A percentile compares a stretch with the other conserved stretches of the same genome.
phyloP scores from a whole-genome alignment of 495 filamentous ascomycete genomes.

The Xylaria telfairii region DNA sequence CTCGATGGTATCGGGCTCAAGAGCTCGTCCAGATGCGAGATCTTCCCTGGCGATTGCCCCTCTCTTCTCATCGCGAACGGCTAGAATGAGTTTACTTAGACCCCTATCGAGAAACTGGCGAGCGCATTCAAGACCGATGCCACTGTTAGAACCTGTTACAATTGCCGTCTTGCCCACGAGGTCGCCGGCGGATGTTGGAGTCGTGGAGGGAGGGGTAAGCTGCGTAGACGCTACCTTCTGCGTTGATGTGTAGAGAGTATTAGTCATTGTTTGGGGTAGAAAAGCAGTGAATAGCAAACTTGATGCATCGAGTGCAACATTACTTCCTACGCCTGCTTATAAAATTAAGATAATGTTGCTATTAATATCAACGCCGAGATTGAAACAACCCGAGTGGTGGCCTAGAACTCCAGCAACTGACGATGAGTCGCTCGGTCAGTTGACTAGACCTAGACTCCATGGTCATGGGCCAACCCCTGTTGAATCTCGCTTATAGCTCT shows the following conservation, averaged over 20 bases:
- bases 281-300: neutral
- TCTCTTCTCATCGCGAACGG: constrained; percentile 55
- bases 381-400: neutral
- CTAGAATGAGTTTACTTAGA: constrained; percentile 57
- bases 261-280: neutral
- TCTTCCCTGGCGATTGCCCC: constrained; percentile 40
- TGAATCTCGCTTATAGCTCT: constrained; percentile 16
- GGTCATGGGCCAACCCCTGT: constrained; percentile 4
- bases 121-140: constrained; percentile 59
- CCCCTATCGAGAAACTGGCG: constrained; percentile 52
- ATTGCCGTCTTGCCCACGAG: constrained; percentile 52
- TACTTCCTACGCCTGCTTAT: neutral
- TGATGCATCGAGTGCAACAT: neutral
- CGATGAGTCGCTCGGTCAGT: constrained; percentile 1
- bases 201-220: neutral
- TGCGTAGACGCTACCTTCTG: neutral
- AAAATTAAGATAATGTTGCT: neutral
- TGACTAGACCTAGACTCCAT: neutral
- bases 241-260: neutral
- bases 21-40: constrained; percentile 31
- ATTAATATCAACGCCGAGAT: neutral
- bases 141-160: constrained; percentile 60
- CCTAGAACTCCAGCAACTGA: neutral
- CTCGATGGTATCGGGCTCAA: constrained; percentile 40
- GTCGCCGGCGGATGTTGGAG: neutral